Percentiles rank a stretch among this genome's conserved stretches.
Evolutionary conservation across 208 protist genomes (phyloP).

Genomic region (Spongospora subterranea): DNA sequence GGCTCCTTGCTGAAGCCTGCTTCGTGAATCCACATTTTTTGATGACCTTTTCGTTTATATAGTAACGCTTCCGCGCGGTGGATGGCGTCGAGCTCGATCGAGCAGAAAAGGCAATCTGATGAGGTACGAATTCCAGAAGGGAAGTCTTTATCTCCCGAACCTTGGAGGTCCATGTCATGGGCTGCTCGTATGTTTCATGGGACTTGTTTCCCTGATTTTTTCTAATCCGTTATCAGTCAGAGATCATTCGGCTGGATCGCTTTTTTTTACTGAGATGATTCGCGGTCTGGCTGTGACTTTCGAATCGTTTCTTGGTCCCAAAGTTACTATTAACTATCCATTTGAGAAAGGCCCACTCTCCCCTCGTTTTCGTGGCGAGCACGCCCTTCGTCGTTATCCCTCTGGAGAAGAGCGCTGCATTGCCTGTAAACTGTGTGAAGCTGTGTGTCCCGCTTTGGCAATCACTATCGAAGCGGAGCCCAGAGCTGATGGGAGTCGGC

Average conservation of each 20-base stretch:
- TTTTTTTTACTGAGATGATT: constrained; percentile 72
- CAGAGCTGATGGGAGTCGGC: constrained; percentile 77
- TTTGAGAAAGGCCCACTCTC: constrained; percentile 81
- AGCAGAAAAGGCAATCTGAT: too few relatives aligned
- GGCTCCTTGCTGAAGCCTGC: too few relatives aligned
- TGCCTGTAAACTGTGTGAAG: constrained; percentile 84
- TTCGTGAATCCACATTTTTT: too few relatives aligned
- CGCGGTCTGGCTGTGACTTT: constrained; percentile 73
- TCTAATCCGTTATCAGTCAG: constrained; percentile 30
- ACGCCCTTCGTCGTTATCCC: constrained; percentile 79
- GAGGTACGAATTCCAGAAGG: too few relatives aligned
- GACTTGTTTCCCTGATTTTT: too few relatives aligned
- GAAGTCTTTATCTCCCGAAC: too few relatives aligned
- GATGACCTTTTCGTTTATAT: too few relatives aligned
- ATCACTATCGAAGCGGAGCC: constrained; percentile 85
- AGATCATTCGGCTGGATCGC: constrained; percentile 49
- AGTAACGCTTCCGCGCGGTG: too few relatives aligned
- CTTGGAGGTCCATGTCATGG: too few relatives aligned
- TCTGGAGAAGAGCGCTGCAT: constrained; percentile 80
- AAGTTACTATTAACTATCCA: constrained; percentile 81
- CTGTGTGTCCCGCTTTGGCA: constrained; percentile 82
- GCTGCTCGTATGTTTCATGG: too few relatives aligned
- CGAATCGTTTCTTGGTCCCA: constrained; percentile 75
- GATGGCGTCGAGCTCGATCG: too few relatives aligned
- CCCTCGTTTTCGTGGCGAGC: constrained; percentile 82